Percentiles rank a stretch among this genome's conserved stretches.
Conservation (phyloP, 352 stramenopile species). For the Globisporangium heterothallicum region DNA sequence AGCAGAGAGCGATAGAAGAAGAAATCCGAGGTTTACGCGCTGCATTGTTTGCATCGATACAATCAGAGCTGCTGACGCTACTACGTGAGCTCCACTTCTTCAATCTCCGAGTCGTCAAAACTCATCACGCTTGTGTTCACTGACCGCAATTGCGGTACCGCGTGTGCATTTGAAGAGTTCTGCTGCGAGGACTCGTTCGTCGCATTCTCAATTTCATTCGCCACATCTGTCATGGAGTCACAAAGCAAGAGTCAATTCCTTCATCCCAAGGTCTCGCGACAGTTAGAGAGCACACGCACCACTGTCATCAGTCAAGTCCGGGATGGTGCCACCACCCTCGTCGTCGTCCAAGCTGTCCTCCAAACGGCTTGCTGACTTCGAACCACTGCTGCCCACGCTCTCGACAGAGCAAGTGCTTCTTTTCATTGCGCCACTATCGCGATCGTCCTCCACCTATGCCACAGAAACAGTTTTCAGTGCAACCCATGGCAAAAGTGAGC, state of each 20-base stretch:
- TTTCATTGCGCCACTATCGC: background rate
- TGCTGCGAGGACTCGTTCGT: background rate
- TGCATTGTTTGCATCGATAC: background rate
- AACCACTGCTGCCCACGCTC: background rate
- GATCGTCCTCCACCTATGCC: too few species aligned
- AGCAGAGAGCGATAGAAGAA: too few species aligned
- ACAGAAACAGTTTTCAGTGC: background rate
- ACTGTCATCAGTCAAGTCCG: slow-evolving; percentile 1
- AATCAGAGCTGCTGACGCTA: background rate
- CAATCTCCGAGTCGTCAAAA: slow-evolving; percentile 58
- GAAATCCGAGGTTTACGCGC: too few species aligned
- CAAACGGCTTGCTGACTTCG: background rate
- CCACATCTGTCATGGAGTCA: too few species aligned
- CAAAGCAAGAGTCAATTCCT: too few species aligned
- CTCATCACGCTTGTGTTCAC: slow-evolving; percentile 17
- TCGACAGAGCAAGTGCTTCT: slow-evolving; percentile 1
- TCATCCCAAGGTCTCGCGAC: too few species aligned
- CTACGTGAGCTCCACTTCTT: slow-evolving; percentile 41
- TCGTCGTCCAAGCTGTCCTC: background rate
- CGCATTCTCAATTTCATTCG: too few species aligned
- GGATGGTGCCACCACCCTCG: background rate
- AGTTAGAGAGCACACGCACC: too few species aligned
- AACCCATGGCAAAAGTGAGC: too few species aligned
- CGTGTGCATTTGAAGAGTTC: background rate
- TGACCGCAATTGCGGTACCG: background rate